Percentiles rank a stretch among this genome's conserved stretches.
phyloP scores from a whole-genome alignment of 2,329 filamentous ascomycete species.

The Cladosporium phlei region DNA sequence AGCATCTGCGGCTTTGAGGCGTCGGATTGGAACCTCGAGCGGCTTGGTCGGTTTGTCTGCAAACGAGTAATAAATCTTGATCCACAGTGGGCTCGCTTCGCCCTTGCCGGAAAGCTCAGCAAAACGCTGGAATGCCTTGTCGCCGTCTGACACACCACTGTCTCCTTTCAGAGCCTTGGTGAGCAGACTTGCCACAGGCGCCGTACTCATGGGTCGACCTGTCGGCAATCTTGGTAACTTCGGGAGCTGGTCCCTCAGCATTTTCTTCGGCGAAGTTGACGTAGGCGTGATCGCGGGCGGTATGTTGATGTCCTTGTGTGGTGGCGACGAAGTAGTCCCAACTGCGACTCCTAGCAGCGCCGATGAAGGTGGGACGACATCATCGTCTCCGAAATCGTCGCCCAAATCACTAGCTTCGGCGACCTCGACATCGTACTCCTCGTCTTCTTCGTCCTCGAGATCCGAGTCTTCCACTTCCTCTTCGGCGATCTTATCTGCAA shows the following conservation, averaged over 20 bases:
- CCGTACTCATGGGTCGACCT: slow-evolving; percentile 65
- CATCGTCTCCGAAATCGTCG: slow-evolving; percentile 60
- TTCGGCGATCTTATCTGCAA: slow-evolving; percentile 52
- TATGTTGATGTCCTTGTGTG: slow-evolving; percentile 33
- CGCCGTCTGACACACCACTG: slow-evolving; percentile 33
- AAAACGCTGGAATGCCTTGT: slow-evolving; percentile 71
- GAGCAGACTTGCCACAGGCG: slow-evolving; percentile 65
- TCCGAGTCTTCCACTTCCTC: slow-evolving; percentile 35
- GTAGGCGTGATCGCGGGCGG: slow-evolving; percentile 39
- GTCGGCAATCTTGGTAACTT: slow-evolving; percentile 65
- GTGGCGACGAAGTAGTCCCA: slow-evolving; percentile 45
- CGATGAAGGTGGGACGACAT: slow-evolving; percentile 49
- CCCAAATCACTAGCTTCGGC: slow-evolving; percentile 36
- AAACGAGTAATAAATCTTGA: slow-evolving; percentile 73
- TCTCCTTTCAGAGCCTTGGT: slow-evolving; percentile 59
- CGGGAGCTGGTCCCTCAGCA: slow-evolving; percentile 52
- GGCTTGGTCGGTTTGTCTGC: slow-evolving; percentile 61
- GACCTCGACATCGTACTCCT: slow-evolving; percentile 23
- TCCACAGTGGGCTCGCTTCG: slow-evolving; percentile 68
- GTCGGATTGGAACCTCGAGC: slow-evolving; percentile 66
- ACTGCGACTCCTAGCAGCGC: slow-evolving; percentile 65
- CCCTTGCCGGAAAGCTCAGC: slow-evolving; percentile 72
- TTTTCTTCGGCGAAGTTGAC: slow-evolving; percentile 58
- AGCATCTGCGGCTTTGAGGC: slow-evolving; percentile 64
- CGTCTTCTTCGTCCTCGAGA: slow-evolving; percentile 35